Percentiles rank a stretch among this genome's conserved stretches.
These are phyloP conservation scores for Lachancea fermentati DNA, from an alignment of 805 yeast species.

Conservation along the genomic window DNA sequence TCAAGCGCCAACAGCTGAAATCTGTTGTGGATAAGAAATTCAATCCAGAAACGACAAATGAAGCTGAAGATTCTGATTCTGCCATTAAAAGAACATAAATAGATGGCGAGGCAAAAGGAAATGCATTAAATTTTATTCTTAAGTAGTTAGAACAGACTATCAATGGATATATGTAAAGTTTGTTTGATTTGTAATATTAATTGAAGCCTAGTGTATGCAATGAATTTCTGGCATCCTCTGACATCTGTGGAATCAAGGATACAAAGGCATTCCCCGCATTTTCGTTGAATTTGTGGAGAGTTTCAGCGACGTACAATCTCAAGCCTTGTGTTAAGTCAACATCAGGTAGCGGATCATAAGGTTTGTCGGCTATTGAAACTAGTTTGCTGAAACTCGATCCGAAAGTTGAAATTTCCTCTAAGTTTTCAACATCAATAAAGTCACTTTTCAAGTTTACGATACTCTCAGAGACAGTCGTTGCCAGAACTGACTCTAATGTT, in stretches of 20 bases:
- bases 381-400: slow-evolving; percentile 82
- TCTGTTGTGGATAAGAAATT: background rate
- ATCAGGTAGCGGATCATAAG: slow-evolving; percentile 66
- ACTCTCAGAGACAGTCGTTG: slow-evolving; percentile 35
- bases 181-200: slow-evolving; percentile 2
- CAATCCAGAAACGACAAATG: too few relatives aligned
- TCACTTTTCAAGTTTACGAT: slow-evolving; percentile 35
- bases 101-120: background rate
- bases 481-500: slow-evolving; percentile 41
- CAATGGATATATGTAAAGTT: background rate
- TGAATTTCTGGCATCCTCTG: slow-evolving; percentile 22
- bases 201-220: slow-evolving; percentile 15
- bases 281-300: slow-evolving; percentile 21
- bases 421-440: slow-evolving; percentile 39
- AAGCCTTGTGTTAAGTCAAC: slow-evolving; percentile 34
- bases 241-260: slow-evolving; percentile 25
- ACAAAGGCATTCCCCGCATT: slow-evolving; percentile 15
- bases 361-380: slow-evolving; percentile 51
- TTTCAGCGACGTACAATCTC: slow-evolving; percentile 17
- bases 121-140: background rate
- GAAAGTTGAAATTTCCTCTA: slow-evolving; percentile 72
- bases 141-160: background rate
- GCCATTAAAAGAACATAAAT: background rate
- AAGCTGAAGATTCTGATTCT: too few relatives aligned
- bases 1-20: background rate